Conservation (phyloP, 2,329 filamentous ascomycete genomes). For the Colletotrichum brevisporum region DNA sequence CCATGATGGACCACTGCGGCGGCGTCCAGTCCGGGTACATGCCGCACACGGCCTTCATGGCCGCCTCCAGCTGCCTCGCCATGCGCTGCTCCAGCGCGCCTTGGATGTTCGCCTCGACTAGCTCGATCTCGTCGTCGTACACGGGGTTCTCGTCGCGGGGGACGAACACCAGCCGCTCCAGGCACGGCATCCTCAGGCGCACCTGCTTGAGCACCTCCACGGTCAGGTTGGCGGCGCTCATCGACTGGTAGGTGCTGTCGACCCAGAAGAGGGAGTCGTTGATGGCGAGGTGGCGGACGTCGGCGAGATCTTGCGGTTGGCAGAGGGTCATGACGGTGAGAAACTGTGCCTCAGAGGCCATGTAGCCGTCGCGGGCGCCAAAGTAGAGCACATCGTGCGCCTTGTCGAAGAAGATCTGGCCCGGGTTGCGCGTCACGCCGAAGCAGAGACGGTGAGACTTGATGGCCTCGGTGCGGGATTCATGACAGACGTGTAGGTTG, state of each 20-base stretch:
- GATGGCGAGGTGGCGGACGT: constrained; percentile 59
- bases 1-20: constrained; percentile 56
- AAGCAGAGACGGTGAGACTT: constrained; percentile 58
- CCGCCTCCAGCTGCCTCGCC: constrained; percentile 52
- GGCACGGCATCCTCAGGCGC: constrained; percentile 53
- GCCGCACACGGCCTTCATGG: constrained; percentile 51
- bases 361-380: constrained; percentile 59
- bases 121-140: constrained; percentile 46
- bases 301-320: constrained; percentile 55
- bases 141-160: constrained; percentile 54
- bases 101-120: constrained; percentile 44
- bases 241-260: constrained; percentile 52
- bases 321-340: constrained; percentile 60
- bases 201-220: constrained; percentile 57
- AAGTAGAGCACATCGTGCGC: constrained; percentile 63
- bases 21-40: constrained; percentile 50
- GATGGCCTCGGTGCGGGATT: constrained; percentile 61
- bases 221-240: constrained; percentile 56
- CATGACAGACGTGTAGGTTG: constrained; percentile 61
- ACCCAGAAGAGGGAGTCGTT: constrained; percentile 59
- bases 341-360: constrained; percentile 61
- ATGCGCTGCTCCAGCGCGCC: constrained; percentile 52
- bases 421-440: constrained; percentile 57
- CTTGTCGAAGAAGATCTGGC: constrained; percentile 59
- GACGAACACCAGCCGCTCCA: constrained; percentile 61